phyloP scores from a whole-genome alignment of 176 grass and related monocot species.

The Oropetium thomaeum region DNA sequence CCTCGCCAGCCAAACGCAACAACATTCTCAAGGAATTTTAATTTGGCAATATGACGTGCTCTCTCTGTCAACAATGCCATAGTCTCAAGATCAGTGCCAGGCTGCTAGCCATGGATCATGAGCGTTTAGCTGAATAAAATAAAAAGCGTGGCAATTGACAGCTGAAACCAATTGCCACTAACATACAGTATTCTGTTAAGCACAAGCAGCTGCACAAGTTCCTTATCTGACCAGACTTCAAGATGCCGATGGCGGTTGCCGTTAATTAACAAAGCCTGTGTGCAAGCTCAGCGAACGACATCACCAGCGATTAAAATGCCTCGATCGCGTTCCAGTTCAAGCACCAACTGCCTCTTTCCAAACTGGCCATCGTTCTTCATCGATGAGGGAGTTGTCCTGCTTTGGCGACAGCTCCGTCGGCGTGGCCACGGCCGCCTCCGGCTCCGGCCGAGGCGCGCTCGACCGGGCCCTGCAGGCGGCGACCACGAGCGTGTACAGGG shows the following conservation, averaged over 20 bases:
- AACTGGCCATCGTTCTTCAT: no score
- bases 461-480: slow-evolving; percentile 53
- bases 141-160: not conserved
- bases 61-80: not conserved
- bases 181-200: not conserved
- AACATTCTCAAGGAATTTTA: not conserved
- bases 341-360: no score
- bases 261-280: not conserved
- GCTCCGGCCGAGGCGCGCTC: slow-evolving; percentile 40
- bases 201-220: not conserved
- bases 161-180: not conserved
- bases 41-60: not conserved
- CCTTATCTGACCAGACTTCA: not conserved
- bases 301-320: not conserved
- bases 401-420: slow-evolving; percentile 62
- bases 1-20: slow-evolving; percentile 6
- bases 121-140: no score
- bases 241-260: not conserved
- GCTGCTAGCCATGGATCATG: no score
- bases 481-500: slow-evolving; percentile 55
- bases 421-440: slow-evolving; percentile 25
- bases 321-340: not conserved
- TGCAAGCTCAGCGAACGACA: slow-evolving; percentile 20
- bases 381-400: slow-evolving; percentile 82
- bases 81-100: not conserved